phyloP scores from a whole-genome alignment of 2,329 filamentous ascomycete species.

The Penicillium italicum region DNA sequence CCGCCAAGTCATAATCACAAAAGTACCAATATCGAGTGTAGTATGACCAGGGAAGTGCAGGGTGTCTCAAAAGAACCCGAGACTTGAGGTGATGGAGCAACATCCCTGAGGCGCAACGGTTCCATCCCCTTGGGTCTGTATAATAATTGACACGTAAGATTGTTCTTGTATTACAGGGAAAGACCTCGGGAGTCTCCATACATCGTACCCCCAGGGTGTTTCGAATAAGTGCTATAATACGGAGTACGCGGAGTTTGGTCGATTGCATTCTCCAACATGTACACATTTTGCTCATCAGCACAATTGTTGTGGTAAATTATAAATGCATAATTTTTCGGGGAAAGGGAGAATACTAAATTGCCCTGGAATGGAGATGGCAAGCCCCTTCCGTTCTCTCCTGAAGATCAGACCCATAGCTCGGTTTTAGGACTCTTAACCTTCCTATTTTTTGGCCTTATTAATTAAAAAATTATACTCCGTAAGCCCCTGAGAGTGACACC shows the following conservation, averaged over 20 bases:
- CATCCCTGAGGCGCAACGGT: conserved; percentile 19
- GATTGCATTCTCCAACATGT: neutral
- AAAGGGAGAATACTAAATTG: conserved; percentile 2
- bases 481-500: no score
- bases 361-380: conserved; percentile 15
- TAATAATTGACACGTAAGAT: neutral
- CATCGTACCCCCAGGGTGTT: neutral
- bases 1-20: neutral
- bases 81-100: neutral
- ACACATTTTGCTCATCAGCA: neutral
- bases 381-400: conserved; percentile 25
- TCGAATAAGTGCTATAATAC: neutral
- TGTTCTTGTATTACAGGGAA: neutral
- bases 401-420: conserved; percentile 22
- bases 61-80: neutral
- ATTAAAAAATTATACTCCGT: no score
- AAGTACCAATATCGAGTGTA: neutral
- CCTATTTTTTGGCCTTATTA: no score
- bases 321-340: neutral
- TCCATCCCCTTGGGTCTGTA: conserved; percentile 18
- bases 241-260: neutral
- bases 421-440: neutral
- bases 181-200: no score
- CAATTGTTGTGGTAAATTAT: neutral
- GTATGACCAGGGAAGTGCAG: neutral